These are phyloP conservation scores for Suillus subaureus DNA, from an alignment of 768 basidiomycete species.

Conservation along the genomic window DNA sequence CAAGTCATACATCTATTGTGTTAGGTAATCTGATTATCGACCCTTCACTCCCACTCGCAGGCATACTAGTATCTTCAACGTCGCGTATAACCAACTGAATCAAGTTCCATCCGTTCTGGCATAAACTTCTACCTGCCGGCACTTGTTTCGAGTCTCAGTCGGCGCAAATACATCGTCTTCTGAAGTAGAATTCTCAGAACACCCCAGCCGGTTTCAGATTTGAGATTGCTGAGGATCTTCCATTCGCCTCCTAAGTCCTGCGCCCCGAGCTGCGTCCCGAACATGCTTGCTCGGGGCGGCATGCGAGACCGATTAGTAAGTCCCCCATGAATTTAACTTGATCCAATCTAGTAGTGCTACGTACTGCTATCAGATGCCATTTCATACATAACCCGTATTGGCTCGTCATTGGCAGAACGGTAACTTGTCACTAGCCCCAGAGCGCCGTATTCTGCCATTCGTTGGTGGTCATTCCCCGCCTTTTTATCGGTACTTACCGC, in stretches of 20 bases:
- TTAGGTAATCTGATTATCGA: background rate
- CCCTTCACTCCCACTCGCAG: background rate
- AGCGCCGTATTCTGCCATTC: background rate
- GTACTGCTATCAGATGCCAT: background rate
- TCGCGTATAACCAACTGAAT: background rate
- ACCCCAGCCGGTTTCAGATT: background rate
- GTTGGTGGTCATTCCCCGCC: background rate
- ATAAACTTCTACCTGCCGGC: background rate
- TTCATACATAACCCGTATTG: background rate
- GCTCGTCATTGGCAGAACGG: background rate
- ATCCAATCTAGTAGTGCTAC: background rate
- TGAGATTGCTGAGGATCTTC: background rate
- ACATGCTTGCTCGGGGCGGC: background rate
- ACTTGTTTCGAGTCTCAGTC: background rate
- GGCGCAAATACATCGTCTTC: background rate
- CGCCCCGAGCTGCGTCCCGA: background rate
- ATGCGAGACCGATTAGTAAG: background rate
- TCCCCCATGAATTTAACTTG: background rate
- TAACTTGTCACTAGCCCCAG: background rate
- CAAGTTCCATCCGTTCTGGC: background rate
- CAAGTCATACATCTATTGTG: background rate
- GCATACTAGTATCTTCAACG: background rate
- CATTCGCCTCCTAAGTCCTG: conserved; percentile 1
- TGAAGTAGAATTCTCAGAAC: background rate
- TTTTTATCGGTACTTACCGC: background rate